Percentiles rank a stretch among this genome's conserved stretches.
Evolutionary conservation across 805 yeast genomes (phyloP).

Genomic region (Lipomyces lipofer): DNA sequence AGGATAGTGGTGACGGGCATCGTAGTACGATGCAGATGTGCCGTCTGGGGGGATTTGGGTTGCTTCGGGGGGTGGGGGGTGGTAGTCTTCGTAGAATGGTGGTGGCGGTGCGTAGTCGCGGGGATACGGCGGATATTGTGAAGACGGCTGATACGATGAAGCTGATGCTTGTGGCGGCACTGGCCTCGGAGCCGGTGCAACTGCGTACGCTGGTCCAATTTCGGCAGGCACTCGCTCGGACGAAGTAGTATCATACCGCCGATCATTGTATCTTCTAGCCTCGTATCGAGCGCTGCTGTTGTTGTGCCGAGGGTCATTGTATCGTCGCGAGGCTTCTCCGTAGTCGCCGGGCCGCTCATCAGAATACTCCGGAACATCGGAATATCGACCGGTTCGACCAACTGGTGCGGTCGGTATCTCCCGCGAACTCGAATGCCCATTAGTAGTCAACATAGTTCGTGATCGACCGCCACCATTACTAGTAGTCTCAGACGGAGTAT

Average conservation of each 20-base stretch:
- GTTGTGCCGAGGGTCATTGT: not conserved
- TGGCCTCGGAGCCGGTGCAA: too few species aligned
- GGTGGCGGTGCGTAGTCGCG: not conserved
- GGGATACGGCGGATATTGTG: not conserved
- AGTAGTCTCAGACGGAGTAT: too few species aligned
- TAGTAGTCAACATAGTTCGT: too few species aligned
- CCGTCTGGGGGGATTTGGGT: constrained; percentile 10
- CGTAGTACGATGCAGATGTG: not conserved
- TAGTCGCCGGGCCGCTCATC: constrained; percentile 11
- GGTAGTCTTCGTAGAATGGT: constrained; percentile 8
- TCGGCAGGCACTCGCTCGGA: too few species aligned
- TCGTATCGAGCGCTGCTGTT: not conserved
- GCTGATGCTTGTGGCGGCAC: too few species aligned
- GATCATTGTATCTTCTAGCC: not conserved
- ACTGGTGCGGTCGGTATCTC: too few species aligned
- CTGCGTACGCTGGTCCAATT: too few species aligned
- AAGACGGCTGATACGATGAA: not conserved
- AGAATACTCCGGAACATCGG: constrained; percentile 1
- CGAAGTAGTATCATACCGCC: not conserved
- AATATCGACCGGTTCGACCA: too few species aligned
- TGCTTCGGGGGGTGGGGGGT: constrained; percentile 20
- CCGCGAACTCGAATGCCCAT: too few species aligned
- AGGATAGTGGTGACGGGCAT: not conserved
- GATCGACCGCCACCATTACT: too few species aligned
- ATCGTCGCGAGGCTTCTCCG: constrained; percentile 4